Base-by-base conservation (phyloP, 805 yeast genomes). In the Candida maesae region DNA sequence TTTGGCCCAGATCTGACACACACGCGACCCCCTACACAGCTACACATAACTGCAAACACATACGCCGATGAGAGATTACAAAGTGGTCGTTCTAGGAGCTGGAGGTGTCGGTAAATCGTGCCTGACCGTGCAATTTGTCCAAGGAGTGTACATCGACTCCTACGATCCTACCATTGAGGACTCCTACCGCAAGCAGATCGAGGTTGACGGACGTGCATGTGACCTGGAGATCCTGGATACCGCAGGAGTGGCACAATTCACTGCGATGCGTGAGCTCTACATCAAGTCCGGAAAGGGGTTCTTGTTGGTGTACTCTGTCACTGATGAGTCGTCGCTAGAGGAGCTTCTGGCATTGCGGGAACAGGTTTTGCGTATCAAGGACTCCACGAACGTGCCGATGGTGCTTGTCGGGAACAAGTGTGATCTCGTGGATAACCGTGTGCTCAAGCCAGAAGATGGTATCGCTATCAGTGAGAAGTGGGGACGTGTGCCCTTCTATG, bases 141-240 rank as follows among this genome's bases (percentile, higher is more conserved):
- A 87, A 60, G 93, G 93, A 10, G 84, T 84, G 2, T 90, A 87
- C 61, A 78, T 87, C 41, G 97, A 91, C 56, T 76, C 88, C 27
- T 91, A 91, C 65, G 98, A 91, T 58, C 98, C 99, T 8, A 93
- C 99, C 8, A 93, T 91, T 50, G 99, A 91, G 60, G 98, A 91
- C 58, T 87, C 96, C 1, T 93, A 91, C 64, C 71, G 95, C 35
- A 90, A 88, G 58, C 90, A 86, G 51, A 79, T 88, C 43, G 89
- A 83, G 55, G 81, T 91, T 26, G 96, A 91, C 61, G 95, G 89
- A 25, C 76, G 91, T 50, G 81, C 87, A 5, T 86, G 93, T 57
- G 86, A 84, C 50, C 69, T 91, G 52, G 96, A 91, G 64, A 81
- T 84, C 39, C 67, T 90, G 46, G 99, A 93, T 58, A 88, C 96